phyloP scores from a whole-genome alignment of 2,329 filamentous ascomycete species.

The Chaetomium sp. region DNA sequence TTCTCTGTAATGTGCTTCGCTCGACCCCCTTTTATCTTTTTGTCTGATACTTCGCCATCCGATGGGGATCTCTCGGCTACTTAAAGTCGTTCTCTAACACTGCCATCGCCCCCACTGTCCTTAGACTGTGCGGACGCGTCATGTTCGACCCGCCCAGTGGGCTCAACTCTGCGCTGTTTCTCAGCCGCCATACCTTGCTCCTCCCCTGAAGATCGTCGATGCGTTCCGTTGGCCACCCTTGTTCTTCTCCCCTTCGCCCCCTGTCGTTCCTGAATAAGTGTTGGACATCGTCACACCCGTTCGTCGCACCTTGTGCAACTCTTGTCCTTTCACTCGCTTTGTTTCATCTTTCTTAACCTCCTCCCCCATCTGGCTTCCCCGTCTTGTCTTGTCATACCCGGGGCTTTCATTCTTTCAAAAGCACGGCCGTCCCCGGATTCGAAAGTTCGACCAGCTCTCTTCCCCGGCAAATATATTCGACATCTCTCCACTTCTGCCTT shows the following conservation, averaged over 20 bases:
- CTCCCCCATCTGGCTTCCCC: not conserved
- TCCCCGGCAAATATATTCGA: not conserved
- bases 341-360: not conserved
- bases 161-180: not conserved
- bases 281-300: slow-evolving; percentile 2
- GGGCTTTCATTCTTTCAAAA: not conserved
- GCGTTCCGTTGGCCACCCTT: not conserved
- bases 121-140: not conserved
- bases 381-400: not conserved
- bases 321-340: not conserved
- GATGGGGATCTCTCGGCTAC: not conserved
- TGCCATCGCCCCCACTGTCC: not conserved
- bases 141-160: not conserved
- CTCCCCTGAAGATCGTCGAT: slow-evolving; percentile 1
- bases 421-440: not conserved
- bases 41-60: too few relatives aligned
- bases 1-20: too few relatives aligned
- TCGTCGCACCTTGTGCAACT: not conserved
- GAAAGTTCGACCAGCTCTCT: not conserved
- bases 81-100: not conserved
- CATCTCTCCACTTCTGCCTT: not conserved
- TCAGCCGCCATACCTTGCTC: not conserved
- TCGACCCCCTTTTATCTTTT: too few relatives aligned
- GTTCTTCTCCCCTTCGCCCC: not conserved
- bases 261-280: not conserved